Evolutionary conservation across 192 early-diverging fungal genomes (phyloP).

Genomic region (Podila minutissima): DNA sequence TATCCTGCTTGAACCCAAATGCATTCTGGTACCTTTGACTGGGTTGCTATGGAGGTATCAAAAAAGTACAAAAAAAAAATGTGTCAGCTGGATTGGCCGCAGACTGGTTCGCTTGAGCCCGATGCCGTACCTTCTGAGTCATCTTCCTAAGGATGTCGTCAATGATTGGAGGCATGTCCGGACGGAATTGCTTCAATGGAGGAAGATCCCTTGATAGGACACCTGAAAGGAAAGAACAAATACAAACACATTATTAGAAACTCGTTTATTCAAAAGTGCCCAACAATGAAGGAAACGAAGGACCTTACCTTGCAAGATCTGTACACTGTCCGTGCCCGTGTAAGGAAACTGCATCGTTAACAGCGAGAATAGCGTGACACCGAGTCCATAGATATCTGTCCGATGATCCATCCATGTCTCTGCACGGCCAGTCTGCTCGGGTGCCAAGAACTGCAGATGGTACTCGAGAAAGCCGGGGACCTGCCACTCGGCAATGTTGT

Average conservation of each 20-base stretch:
- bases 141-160: conserved; percentile 40
- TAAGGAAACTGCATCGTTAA: conserved; percentile 50
- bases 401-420: conserved; percentile 52
- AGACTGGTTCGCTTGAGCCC: background rate
- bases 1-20: conserved; percentile 49
- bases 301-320: conserved; percentile 39
- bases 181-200: conserved; percentile 14
- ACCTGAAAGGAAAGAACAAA: conserved; percentile 6
- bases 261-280: background rate
- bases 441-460: conserved; percentile 42
- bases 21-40: conserved; percentile 49
- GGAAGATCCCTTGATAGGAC: conserved; percentile 38
- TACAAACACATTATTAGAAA: background rate
- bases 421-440: conserved; percentile 45
- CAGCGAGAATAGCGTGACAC: conserved; percentile 33
- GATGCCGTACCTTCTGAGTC: conserved; percentile 27
- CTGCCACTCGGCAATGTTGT: conserved; percentile 49
- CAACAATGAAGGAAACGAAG: no score
- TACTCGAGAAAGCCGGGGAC: conserved; percentile 44
- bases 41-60: conserved; percentile 25
- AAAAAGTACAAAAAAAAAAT: background rate
- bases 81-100: no score
- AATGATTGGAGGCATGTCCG: conserved; percentile 39
- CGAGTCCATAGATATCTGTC: conserved; percentile 43
- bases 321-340: conserved; percentile 39